Evolutionary conservation across 768 basidiomycete genomes (phyloP).

Genomic region (Crucibulum laeve): DNA sequence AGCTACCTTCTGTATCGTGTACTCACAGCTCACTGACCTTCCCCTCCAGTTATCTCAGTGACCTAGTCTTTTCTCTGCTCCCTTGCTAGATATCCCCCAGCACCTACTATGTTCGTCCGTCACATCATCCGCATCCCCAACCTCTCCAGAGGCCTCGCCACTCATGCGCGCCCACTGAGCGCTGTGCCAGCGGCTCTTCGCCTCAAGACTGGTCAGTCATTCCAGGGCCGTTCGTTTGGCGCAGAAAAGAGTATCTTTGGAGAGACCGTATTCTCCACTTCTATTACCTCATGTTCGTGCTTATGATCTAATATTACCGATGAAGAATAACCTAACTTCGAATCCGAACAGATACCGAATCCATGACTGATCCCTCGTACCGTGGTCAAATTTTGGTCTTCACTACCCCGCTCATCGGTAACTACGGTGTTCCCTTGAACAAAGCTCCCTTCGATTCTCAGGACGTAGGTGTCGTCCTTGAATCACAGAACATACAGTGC

Average conservation of each 20-base stretch:
- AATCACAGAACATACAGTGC: constrained; percentile 88
- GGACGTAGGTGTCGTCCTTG: constrained; percentile 85
- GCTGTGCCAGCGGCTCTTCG: constrained; percentile 79
- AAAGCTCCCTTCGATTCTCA: constrained; percentile 62
- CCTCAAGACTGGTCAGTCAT: constrained; percentile 92
- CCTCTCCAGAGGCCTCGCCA: constrained; percentile 60
- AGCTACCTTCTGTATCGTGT: constrained; percentile 17
- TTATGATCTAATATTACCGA: constrained; percentile 2
- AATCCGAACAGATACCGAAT: constrained; percentile 81
- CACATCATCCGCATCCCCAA: constrained; percentile 44
- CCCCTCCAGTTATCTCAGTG: constrained; percentile 73
- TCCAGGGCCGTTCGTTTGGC: constrained; percentile 87
- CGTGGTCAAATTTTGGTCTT: constrained; percentile 98
- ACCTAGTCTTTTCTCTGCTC: constrained; percentile 81
- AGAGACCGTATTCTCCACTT: constrained; percentile 98
- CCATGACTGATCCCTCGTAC: constrained; percentile 99
- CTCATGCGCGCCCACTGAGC: constrained; percentile 47
- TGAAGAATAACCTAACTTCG: constrained; percentile 6
- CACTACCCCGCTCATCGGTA: constrained; percentile 96
- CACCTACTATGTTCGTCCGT: constrained; percentile 52
- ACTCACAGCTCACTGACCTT: constrained; percentile 10
- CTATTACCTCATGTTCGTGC: constrained; percentile 90
- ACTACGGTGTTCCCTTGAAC: constrained; percentile 94
- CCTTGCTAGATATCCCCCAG: constrained; percentile 26
- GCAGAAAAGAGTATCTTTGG: constrained; percentile 84